A percentile compares a stretch with the other conserved stretches of the same genome.
These are phyloP conservation scores for Tricholoma matsutake DNA, from an alignment of 768 basidiomycete genomes.

Conservation along the genomic window DNA sequence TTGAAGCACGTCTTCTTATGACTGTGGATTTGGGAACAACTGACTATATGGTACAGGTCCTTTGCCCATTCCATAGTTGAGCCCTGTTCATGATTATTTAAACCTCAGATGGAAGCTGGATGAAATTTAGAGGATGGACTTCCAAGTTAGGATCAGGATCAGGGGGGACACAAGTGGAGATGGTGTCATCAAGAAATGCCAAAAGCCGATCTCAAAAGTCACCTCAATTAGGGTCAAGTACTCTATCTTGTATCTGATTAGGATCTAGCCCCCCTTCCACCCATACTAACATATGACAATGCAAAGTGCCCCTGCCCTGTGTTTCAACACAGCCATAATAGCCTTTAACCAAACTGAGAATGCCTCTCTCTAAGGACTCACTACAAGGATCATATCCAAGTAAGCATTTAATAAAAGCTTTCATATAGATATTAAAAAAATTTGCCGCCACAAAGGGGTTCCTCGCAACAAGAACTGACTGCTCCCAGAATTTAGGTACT, in stretches of 20 bases:
- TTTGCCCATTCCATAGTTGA: neutral
- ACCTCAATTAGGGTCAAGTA: constrained; percentile 1
- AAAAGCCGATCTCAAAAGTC: constrained; percentile 4
- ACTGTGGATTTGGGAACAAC: constrained; percentile 26
- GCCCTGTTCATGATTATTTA: neutral
- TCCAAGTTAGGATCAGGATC: constrained; percentile 5
- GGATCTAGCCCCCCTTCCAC: constrained; percentile 25
- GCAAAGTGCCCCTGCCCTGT: constrained; percentile 34
- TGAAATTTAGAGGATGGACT: constrained; percentile 1
- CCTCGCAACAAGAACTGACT: constrained; percentile 8
- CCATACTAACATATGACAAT: constrained; percentile 38
- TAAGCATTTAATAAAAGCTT: constrained; percentile 26
- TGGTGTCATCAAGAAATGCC: constrained; percentile 17
- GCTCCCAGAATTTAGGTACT: constrained; percentile 20
- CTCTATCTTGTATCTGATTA: constrained; percentile 20
- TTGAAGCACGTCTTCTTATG: constrained; percentile 27
- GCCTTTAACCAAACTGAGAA: constrained; percentile 25
- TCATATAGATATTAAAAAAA: constrained; percentile 31
- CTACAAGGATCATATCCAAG: constrained; percentile 13
- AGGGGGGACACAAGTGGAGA: constrained; percentile 22
- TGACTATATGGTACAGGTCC: constrained; percentile 22
- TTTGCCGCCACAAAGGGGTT: constrained; percentile 30
- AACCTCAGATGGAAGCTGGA: neutral
- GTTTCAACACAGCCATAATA: constrained; percentile 35
- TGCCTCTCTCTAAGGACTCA: constrained; percentile 6